Base-by-base conservation (phyloP, 2,329 filamentous ascomycete species). In the Raffaelea arxii region DNA sequence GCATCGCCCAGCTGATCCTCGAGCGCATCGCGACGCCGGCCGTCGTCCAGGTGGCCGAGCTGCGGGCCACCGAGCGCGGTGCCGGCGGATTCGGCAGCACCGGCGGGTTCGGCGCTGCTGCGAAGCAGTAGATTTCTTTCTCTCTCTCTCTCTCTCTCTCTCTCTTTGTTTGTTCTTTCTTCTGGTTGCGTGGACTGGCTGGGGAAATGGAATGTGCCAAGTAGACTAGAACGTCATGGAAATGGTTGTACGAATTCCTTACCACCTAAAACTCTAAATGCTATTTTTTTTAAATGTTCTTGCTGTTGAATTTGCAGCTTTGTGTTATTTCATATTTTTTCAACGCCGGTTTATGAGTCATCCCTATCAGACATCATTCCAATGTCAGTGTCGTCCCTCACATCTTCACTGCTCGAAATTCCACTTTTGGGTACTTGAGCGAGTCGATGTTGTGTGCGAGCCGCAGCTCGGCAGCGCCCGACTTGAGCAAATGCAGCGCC, bases 1-100 rank as follows among this genome's bases (percentile, higher is more conserved):
- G 92, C 45, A 72, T 98, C 59, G 94, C 92, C 37, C 92, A 98
- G 74, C 75, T 98, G 55, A 80, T 98, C 54, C 71, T 98, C 47
- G 92, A 98, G 75, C 80, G 88, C 64, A 96, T 97, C 60, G 90
- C 86, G 60, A 97, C 90, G 24, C 91, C 92, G 3, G 87, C 94
- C 41, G 85, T 98, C 6, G 67, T 85, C n/a, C 89, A 94, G 59
- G 91, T 97, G 2, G 72, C 86, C 57, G 78, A 91, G 68, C 73
- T 98, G 48, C 87, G 91, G 59, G 87, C 89, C 69, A 97, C 87
- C 59, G 88, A 94, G 11, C 75, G 92, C 37, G 92, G 92, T 23
- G 88, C 82, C 1, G 91, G 90, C 23, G 92, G 90, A 2, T 95
- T 95, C 61, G 90, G 90, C 46, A 94, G 88, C 65, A 95, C 90